A percentile compares a stretch with the other conserved stretches of the same genome.
phyloP scores from a whole-genome alignment of 1,139 yeast species.

The Taphrina flavorubra region DNA sequence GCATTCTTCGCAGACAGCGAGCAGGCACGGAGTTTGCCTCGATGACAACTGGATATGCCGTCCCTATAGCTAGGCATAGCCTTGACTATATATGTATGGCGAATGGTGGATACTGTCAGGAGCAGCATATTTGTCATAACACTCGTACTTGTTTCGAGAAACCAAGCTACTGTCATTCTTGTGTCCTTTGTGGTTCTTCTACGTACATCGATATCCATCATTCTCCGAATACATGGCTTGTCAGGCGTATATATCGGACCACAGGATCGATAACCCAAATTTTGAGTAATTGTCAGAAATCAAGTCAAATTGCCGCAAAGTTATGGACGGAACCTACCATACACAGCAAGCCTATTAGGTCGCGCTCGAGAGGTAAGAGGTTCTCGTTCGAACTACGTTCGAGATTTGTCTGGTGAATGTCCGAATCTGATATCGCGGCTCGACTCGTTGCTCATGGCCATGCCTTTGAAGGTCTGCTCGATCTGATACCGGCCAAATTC shows the following conservation, averaged over 20 bases:
- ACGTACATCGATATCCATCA: too few species aligned
- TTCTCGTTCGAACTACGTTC: too few species aligned
- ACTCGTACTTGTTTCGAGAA: neutral
- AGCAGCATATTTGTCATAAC: neutral
- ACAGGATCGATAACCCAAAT: constrained; percentile 9
- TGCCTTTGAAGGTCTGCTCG: constrained; percentile 87
- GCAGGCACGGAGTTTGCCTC: too few species aligned
- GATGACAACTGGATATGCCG: too few species aligned
- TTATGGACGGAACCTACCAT: too few species aligned
- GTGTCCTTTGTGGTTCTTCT: neutral
- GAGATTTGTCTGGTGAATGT: constrained; percentile 2
- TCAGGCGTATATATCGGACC: constrained; percentile 8
- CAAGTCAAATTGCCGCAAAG: constrained; percentile 1
- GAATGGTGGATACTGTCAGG: too few species aligned
- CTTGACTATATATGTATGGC: too few species aligned
- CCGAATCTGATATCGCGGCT: constrained; percentile 37
- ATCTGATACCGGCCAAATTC: constrained; percentile 91
- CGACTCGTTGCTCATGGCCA: constrained; percentile 79
- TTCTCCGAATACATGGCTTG: too few species aligned
- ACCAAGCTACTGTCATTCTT: neutral
- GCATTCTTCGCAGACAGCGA: too few species aligned
- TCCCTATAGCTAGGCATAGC: too few species aligned
- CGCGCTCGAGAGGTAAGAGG: too few species aligned
- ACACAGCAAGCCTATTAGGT: neutral
- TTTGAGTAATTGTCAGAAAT: neutral